A percentile compares a stretch with the other conserved stretches of the same genome.
phyloP scores from a whole-genome alignment of 2,329 filamentous ascomycete species.

The Aspergillus tanneri region DNA sequence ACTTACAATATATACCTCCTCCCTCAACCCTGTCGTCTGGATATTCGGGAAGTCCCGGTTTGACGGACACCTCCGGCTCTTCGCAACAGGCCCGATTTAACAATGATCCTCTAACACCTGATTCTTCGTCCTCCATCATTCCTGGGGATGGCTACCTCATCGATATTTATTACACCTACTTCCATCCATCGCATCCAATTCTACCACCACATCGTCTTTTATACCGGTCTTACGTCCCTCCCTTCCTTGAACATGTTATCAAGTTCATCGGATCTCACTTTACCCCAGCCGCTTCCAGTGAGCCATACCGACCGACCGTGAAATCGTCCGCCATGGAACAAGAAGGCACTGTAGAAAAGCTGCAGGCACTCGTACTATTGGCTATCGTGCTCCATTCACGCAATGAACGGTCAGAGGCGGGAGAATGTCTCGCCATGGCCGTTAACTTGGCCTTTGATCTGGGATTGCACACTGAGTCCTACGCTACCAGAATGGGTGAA shows the following conservation, averaged over 20 bases:
- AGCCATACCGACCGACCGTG: constrained; percentile 43
- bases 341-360: constrained; percentile 58
- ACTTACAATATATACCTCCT: constrained; percentile 24
- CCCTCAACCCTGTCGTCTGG: constrained; percentile 26
- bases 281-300: constrained; percentile 46
- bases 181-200: constrained; percentile 58
- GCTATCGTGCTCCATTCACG: constrained; percentile 76
- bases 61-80: constrained; percentile 20
- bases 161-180: constrained; percentile 57
- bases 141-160: constrained; percentile 47
- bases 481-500: constrained; percentile 62
- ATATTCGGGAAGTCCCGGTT: constrained; percentile 25
- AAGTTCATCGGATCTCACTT: constrained; percentile 59
- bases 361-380: constrained; percentile 76
- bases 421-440: constrained; percentile 64
- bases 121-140: constrained; percentile 34
- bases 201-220: constrained; percentile 50
- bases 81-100: constrained; percentile 19
- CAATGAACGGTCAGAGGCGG: constrained; percentile 67
- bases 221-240: constrained; percentile 40
- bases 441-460: constrained; percentile 73
- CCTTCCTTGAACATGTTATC: constrained; percentile 54
- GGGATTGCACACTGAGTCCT: constrained; percentile 69
- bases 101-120: constrained; percentile 35
- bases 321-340: constrained; percentile 33